Evolutionary conservation across 2,329 filamentous ascomycete genomes (phyloP).

Genomic region (Botrytis elliptica): DNA sequence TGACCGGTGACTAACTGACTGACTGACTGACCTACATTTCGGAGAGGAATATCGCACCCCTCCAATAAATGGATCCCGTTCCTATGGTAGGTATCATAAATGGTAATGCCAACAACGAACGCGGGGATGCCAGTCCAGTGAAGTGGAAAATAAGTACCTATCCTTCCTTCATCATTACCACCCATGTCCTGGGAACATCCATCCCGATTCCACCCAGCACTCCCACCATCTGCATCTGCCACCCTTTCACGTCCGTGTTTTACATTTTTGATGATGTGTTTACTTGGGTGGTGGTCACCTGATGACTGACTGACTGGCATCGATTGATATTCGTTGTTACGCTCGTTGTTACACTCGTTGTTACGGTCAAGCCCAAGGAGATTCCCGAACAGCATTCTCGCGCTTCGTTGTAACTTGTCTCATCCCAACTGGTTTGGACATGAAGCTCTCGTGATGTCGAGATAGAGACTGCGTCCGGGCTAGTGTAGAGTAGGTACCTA

Average conservation of each 20-base stretch:
- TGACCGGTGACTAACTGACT: neutral
- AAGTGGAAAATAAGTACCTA: neutral
- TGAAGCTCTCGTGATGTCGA: constrained; percentile 11
- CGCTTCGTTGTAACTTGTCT: constrained; percentile 1
- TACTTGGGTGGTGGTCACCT: neutral
- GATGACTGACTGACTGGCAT: neutral
- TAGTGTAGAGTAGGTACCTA: neutral
- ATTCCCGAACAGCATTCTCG: neutral
- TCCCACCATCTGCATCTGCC: neutral
- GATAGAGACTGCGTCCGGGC: neutral
- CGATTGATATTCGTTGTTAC: neutral
- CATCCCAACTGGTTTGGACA: neutral
- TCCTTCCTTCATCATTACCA: neutral
- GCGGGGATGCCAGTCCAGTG: neutral
- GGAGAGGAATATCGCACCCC: neutral
- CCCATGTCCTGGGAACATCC: neutral
- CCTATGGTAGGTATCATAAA: too few relatives aligned
- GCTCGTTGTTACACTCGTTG: neutral
- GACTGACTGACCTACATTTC: neutral
- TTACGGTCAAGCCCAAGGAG: constrained; percentile 10
- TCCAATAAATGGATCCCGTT: neutral
- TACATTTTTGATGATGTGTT: constrained; percentile 18
- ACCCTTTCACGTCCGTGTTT: neutral
- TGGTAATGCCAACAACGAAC: neutral
- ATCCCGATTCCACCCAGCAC: neutral